phyloP scores from a whole-genome alignment of 140 eudicot species.

The Stevia rebaudiana region DNA sequence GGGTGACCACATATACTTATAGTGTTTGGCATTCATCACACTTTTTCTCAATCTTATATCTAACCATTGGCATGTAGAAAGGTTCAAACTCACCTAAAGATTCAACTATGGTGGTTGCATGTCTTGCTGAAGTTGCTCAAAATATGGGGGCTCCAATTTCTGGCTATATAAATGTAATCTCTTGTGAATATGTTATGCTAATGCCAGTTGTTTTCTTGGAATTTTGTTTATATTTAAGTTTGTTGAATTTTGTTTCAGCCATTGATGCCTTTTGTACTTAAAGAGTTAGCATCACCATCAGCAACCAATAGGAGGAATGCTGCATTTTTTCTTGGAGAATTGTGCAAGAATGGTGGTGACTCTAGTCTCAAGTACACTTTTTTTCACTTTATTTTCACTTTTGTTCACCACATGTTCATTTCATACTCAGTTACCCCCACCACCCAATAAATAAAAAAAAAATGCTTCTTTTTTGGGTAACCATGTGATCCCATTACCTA shows the following conservation, averaged over 20 bases:
- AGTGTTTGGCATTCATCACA: neutral
- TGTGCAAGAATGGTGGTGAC: conserved; percentile 81
- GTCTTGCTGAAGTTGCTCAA: conserved; percentile 93
- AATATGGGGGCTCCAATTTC: conserved; percentile 84
- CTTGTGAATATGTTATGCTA: conserved; percentile 3
- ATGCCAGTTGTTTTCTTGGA: neutral
- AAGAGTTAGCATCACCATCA: conserved; percentile 67
- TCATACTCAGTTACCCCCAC: neutral
- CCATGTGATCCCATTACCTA: neutral
- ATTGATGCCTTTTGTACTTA: conserved; percentile 66
- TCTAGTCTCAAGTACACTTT: conserved; percentile 57
- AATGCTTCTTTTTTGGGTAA: neutral
- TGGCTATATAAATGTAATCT: conserved; percentile 64
- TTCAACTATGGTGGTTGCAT: conserved; percentile 94
- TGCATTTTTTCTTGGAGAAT: conserved; percentile 86
- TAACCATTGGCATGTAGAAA: conserved; percentile 43
- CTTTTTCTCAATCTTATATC: conserved; percentile 17
- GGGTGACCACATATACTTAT: neutral
- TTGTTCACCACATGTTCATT: neutral
- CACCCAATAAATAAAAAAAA: too few relatives aligned
- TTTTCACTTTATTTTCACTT: neutral
- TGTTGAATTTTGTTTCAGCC: conserved; percentile 48
- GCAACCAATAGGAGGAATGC: conserved; percentile 97
- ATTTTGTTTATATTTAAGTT: neutral
- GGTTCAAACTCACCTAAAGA: conserved; percentile 85